Conservation (phyloP, 2,329 filamentous ascomycete genomes). For the Alternaria postmessia region DNA sequence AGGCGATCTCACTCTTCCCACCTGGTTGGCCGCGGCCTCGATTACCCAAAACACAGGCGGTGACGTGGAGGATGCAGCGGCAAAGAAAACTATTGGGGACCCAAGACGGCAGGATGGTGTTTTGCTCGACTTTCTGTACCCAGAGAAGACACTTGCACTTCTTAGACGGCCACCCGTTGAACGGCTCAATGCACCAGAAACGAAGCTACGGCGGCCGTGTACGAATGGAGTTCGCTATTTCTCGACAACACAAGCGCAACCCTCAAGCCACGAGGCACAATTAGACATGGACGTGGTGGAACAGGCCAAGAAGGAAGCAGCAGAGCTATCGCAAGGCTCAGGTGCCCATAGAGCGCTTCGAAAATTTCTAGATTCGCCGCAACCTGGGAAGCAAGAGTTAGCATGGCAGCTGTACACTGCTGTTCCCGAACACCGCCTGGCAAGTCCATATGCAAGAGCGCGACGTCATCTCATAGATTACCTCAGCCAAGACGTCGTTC, state of each 20-base stretch:
- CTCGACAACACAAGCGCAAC: slow-evolving; percentile 31
- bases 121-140: slow-evolving; percentile 59
- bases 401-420: slow-evolving; percentile 51
- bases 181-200: slow-evolving; percentile 34
- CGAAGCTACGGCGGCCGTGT: slow-evolving; percentile 32
- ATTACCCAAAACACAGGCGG: slow-evolving; percentile 15
- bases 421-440: slow-evolving; percentile 23
- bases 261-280: slow-evolving; percentile 13
- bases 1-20: slow-evolving; percentile 54
- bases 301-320: slow-evolving; percentile 31
- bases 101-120: slow-evolving; percentile 15
- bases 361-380: slow-evolving; percentile 21
- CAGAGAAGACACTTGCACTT: slow-evolving; percentile 54
- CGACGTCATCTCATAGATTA: slow-evolving; percentile 41
- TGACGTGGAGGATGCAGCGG: slow-evolving; percentile 20
- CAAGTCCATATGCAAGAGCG: slow-evolving; percentile 13
- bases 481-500: slow-evolving; percentile 33
- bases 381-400: slow-evolving; percentile 36
- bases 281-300: slow-evolving; percentile 16
- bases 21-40: slow-evolving; percentile 37
- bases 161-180: slow-evolving; percentile 39
- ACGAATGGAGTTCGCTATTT: slow-evolving; percentile 36
- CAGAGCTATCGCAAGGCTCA: slow-evolving; percentile 22
- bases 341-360: slow-evolving; percentile 31
- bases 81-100: slow-evolving; percentile 9